Evolutionary conservation across 495 filamentous ascomycete genomes (phyloP).

Genomic region (Podospora sp.): DNA sequence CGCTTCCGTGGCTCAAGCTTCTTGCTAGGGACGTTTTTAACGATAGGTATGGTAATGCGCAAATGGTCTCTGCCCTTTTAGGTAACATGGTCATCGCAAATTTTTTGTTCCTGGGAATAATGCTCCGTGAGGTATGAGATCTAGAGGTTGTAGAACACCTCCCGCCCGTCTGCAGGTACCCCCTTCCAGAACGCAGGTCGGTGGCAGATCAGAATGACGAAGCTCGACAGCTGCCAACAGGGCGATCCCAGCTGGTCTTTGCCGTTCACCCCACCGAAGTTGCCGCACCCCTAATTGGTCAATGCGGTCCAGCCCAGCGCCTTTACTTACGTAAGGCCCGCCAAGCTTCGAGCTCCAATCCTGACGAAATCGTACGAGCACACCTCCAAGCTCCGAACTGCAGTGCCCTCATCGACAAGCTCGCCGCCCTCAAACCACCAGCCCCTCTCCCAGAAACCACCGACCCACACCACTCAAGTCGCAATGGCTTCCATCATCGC

Average conservation of each 20-base stretch:
- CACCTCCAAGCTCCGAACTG: conserved; percentile 5
- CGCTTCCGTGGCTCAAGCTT: neutral
- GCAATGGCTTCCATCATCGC: conserved; percentile 52
- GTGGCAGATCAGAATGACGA: neutral
- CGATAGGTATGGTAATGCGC: too few relatives aligned
- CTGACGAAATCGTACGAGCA: conserved; percentile 30
- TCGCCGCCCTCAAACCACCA: conserved; percentile 18
- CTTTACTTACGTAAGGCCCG: conserved; percentile 25
- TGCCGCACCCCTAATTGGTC: neutral
- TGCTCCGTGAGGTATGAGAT: neutral
- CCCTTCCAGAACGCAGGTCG: neutral
- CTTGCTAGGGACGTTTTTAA: neutral
- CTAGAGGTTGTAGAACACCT: neutral
- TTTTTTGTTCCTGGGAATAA: neutral
- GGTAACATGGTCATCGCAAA: too few relatives aligned
- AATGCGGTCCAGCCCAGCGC: conserved; percentile 3
- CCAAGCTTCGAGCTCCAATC: conserved; percentile 16
- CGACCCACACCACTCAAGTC: conserved; percentile 15
- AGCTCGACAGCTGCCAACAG: neutral
- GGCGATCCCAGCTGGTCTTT: neutral
- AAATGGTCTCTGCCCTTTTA: too few relatives aligned
- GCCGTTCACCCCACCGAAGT: neutral
- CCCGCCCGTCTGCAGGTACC: conserved; percentile 8
- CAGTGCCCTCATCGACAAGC: conserved; percentile 6
- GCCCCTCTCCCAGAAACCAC: conserved; percentile 14